phyloP scores from a whole-genome alignment of 2,329 filamentous ascomycete genomes.

The Gliomastix tumulicola region DNA sequence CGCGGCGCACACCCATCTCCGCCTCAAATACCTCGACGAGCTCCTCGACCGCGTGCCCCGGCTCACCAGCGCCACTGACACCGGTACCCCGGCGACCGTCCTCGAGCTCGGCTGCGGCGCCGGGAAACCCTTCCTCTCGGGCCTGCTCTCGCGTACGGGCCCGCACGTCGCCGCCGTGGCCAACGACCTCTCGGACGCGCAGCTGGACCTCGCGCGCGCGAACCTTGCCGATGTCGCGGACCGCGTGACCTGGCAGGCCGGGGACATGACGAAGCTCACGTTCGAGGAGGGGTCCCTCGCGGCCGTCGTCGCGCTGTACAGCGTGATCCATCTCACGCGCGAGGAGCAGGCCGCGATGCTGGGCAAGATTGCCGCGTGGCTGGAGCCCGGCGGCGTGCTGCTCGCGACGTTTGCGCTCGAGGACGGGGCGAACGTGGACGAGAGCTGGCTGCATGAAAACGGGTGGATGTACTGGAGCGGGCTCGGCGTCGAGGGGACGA shows the following conservation, averaged over 20 bases:
- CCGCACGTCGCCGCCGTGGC: conserved; percentile 14
- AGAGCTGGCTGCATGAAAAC: conserved; percentile 28
- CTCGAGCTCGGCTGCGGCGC: conserved; percentile 36
- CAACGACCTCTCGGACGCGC: conserved; percentile 32
- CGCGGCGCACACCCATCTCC: conserved; percentile 16
- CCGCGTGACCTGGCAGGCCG: conserved; percentile 8
- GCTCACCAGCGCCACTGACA: neutral
- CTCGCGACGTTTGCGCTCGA: conserved; percentile 36
- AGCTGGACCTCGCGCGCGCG: conserved; percentile 22
- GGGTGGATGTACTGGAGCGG: conserved; percentile 38
- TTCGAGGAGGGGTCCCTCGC: conserved; percentile 29
- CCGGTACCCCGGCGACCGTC: conserved; percentile 9
- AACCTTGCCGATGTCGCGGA: conserved; percentile 11
- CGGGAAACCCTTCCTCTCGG: conserved; percentile 25
- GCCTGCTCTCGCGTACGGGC: conserved; percentile 17
- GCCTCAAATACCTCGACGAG: conserved; percentile 23
- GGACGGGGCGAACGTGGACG: conserved; percentile 17
- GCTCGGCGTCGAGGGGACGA: conserved; percentile 24
- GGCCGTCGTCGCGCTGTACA: conserved; percentile 45
- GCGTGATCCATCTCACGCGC: conserved; percentile 46
- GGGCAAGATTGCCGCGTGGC: conserved; percentile 34
- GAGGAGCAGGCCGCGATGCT: conserved; percentile 41
- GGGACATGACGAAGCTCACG: conserved; percentile 29
- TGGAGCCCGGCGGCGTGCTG: conserved; percentile 42
- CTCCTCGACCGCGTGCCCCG: conserved; percentile 20